phyloP scores from a whole-genome alignment of 2,329 filamentous ascomycete genomes.

The Monilinia aucupariae region DNA sequence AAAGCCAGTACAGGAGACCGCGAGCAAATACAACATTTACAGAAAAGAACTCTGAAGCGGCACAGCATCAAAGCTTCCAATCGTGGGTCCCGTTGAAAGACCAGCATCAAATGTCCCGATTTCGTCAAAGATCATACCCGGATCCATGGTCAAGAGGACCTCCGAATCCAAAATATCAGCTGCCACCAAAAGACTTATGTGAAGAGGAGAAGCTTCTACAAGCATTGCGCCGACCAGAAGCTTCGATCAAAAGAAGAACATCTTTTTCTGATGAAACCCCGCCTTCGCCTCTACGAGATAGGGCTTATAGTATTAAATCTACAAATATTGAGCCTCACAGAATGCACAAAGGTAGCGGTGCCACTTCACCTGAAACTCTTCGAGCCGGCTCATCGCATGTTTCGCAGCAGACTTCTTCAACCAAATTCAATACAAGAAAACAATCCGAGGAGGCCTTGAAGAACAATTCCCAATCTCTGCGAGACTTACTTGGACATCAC shows the following conservation, averaged over 20 bases:
- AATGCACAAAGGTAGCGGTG: not conserved
- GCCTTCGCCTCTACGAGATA: not conserved
- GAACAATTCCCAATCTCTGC: not conserved
- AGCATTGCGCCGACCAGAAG: not conserved
- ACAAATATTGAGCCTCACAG: not conserved
- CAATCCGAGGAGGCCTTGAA: not conserved
- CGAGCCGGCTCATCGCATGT: not conserved
- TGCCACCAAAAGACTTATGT: not conserved
- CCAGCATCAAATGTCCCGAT: not conserved
- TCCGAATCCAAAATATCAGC: slow-evolving; percentile 6
- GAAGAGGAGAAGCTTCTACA: slow-evolving; percentile 4
- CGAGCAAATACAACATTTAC: not conserved
- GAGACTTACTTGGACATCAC: slow-evolving; percentile 1
- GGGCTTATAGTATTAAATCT: not conserved
- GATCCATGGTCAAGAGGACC: slow-evolving; percentile 8
- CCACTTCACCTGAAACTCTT: not conserved
- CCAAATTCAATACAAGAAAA: not conserved
- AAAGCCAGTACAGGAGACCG: not conserved
- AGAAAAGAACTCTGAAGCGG: slow-evolving; percentile 4
- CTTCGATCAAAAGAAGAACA: not conserved
- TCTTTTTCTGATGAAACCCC: not conserved
- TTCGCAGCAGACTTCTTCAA: not conserved
- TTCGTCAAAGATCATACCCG: not conserved
- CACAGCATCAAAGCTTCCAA: slow-evolving; percentile 2
- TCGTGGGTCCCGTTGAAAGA: not conserved